Evolutionary conservation across 2,329 filamentous ascomycete genomes (phyloP).

Genomic region (Rhynchosporium agropyri): DNA sequence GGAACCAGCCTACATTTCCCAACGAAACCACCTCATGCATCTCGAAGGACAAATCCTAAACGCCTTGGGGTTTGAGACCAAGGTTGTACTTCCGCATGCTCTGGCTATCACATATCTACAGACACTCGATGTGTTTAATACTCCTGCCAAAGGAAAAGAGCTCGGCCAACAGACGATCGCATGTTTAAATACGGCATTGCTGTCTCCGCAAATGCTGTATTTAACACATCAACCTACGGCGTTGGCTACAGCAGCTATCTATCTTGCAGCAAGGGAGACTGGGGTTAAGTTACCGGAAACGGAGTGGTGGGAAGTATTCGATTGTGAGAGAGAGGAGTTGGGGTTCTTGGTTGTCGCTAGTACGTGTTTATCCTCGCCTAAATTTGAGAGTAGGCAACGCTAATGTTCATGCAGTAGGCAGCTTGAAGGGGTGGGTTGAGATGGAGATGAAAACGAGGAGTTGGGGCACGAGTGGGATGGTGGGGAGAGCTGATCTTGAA

Average conservation of each 20-base stretch:
- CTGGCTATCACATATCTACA: conserved; percentile 92
- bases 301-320: conserved; percentile 98
- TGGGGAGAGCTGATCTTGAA: conserved; percentile 34
- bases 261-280: conserved; percentile 76
- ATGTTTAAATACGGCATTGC: conserved; percentile 82
- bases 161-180: conserved; percentile 68
- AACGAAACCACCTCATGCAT: conserved; percentile 66
- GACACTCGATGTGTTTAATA: conserved; percentile 69
- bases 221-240: conserved; percentile 88
- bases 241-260: conserved; percentile 85
- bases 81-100: conserved; percentile 82
- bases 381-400: no score
- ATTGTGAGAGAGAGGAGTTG: conserved; percentile 90
- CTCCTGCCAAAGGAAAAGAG: conserved; percentile 46
- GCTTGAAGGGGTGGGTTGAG: conserved; percentile 63
- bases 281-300: conserved; percentile 73
- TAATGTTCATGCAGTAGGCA: conserved; percentile 55
- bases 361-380: no score
- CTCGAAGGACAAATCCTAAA: conserved; percentile 78
- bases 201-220: conserved; percentile 88
- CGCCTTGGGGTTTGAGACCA: conserved; percentile 77
- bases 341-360: conserved; percentile 85
- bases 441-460: conserved; percentile 35
- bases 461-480: conserved; percentile 28
- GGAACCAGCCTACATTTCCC: conserved; percentile 70